A percentile compares a stretch with the other conserved stretches of the same genome.
phyloP scores from a whole-genome alignment of 495 filamentous ascomycete genomes.

The Podospora tetraspora region DNA sequence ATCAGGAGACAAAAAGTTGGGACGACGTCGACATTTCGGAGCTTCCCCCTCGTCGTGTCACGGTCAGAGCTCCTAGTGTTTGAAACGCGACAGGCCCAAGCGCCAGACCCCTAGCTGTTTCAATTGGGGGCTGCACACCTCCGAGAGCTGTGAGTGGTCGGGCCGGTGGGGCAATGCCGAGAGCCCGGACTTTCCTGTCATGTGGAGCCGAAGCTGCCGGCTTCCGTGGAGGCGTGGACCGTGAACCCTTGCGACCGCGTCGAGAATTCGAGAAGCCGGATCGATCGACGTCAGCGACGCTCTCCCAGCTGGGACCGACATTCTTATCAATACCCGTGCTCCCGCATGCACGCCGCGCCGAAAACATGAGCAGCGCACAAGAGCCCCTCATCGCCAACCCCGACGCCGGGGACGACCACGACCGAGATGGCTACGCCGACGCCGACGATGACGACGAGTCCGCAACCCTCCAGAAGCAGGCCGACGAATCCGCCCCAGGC shows the following conservation, averaged over 20 bases:
- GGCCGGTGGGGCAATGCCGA: neutral
- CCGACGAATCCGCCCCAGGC: conserved; percentile 24
- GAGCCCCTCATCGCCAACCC: conserved; percentile 25
- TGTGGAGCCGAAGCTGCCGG: neutral
- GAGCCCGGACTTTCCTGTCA: neutral
- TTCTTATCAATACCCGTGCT: neutral
- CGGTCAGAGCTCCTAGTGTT: conserved; percentile 5
- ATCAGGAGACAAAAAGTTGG: conserved; percentile 1
- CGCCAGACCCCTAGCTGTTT: conserved; percentile 28
- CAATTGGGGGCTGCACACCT: conserved; percentile 11
- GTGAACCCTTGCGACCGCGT: neutral
- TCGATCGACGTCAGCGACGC: neutral
- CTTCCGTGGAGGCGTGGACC: neutral
- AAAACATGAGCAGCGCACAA: conserved; percentile 21
- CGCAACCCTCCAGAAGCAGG: conserved; percentile 4
- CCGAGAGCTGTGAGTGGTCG: neutral
- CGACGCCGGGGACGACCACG: neutral
- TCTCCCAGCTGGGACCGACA: no score
- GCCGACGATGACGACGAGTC: conserved; percentile 7
- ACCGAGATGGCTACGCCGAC: neutral
- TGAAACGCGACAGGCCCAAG: conserved; percentile 28
- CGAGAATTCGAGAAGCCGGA: neutral
- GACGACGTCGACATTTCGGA: conserved; percentile 3
- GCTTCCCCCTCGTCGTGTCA: conserved; percentile 6
- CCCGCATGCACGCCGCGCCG: neutral